Conservation (phyloP, 2,329 filamentous ascomycete species). For the Reticulascus tulasneorum region DNA sequence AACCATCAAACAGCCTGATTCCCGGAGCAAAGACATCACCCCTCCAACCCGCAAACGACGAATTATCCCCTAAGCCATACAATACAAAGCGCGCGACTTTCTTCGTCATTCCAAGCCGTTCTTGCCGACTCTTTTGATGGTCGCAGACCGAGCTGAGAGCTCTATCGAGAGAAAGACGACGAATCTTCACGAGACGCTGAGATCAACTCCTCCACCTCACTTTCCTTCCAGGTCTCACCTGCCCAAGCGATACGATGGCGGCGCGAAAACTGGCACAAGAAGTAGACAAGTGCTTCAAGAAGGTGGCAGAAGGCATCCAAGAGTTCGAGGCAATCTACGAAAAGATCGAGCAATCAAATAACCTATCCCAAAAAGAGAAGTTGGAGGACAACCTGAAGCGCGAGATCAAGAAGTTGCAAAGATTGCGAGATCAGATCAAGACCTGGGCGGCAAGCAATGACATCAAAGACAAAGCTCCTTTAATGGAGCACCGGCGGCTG, state of each 20-base stretch:
- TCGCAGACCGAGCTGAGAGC: too few relatives aligned
- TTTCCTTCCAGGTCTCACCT: background rate
- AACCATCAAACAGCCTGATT: constrained; percentile 14
- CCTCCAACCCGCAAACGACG: too few relatives aligned
- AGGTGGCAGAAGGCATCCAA: constrained; percentile 86
- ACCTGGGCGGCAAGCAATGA: constrained; percentile 98
- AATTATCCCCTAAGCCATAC: too few relatives aligned
- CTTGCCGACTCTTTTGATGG: too few relatives aligned
- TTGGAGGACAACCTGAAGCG: constrained; percentile 96
- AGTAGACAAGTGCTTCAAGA: constrained; percentile 99
- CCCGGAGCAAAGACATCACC: too few relatives aligned
- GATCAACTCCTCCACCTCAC: too few relatives aligned
- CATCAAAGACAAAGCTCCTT: constrained; percentile 97
- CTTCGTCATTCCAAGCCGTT: too few relatives aligned
- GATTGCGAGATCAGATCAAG: constrained; percentile 97
- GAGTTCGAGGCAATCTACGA: constrained; percentile 96
- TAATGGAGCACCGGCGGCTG: constrained; percentile 89
- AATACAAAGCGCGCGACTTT: too few relatives aligned
- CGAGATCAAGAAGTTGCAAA: constrained; percentile 99
- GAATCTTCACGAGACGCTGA: too few relatives aligned
- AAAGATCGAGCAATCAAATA: constrained; percentile 90
- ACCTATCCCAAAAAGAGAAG: constrained; percentile 95
- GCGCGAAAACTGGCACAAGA: constrained; percentile 95
- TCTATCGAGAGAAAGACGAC: too few relatives aligned
- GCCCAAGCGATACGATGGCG: constrained; percentile 62